Conservation (phyloP, 192 early-diverging fungal genomes). For the Podila minutissima region DNA sequence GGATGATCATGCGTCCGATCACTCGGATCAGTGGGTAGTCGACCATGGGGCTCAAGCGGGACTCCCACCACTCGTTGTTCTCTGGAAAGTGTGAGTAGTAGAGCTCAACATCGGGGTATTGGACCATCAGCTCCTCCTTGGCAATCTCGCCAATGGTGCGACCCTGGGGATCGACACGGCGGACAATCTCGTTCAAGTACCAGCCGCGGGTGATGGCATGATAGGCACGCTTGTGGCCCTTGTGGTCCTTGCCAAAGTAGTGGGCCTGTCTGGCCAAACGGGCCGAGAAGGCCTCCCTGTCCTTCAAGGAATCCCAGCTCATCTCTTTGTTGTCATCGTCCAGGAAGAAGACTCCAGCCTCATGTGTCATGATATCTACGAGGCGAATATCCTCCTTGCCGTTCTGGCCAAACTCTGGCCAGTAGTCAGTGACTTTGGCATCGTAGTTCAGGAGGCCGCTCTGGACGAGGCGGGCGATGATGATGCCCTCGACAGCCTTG, state of each 20-base stretch:
- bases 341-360: slow-evolving; percentile 70
- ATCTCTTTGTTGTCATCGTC: slow-evolving; percentile 54
- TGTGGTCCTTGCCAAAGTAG: slow-evolving; percentile 56
- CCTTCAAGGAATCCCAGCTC: slow-evolving; percentile 50
- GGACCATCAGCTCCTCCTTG: slow-evolving; percentile 64
- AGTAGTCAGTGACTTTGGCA: slow-evolving; percentile 63
- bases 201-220: slow-evolving; percentile 75
- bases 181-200: slow-evolving; percentile 78
- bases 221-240: slow-evolving; percentile 63
- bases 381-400: slow-evolving; percentile 78
- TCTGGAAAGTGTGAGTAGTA: slow-evolving; percentile 55
- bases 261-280: slow-evolving; percentile 69
- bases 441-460: slow-evolving; percentile 61
- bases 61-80: slow-evolving; percentile 36
- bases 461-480: slow-evolving; percentile 69
- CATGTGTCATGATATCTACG: slow-evolving; percentile 67
- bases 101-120: slow-evolving; percentile 61
- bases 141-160: slow-evolving; percentile 70
- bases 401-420: slow-evolving; percentile 80
- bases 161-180: slow-evolving; percentile 65
- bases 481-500: slow-evolving; percentile 69
- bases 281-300: slow-evolving; percentile 62
- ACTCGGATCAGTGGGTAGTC: slow-evolving; percentile 58
- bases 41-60: slow-evolving; percentile 55
- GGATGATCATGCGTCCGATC: slow-evolving; percentile 59